Percentiles rank a stretch among this genome's conserved stretches.
Conservation (phyloP, 768 basidiomycete genomes). For the Auriscalpium microsporum region DNA sequence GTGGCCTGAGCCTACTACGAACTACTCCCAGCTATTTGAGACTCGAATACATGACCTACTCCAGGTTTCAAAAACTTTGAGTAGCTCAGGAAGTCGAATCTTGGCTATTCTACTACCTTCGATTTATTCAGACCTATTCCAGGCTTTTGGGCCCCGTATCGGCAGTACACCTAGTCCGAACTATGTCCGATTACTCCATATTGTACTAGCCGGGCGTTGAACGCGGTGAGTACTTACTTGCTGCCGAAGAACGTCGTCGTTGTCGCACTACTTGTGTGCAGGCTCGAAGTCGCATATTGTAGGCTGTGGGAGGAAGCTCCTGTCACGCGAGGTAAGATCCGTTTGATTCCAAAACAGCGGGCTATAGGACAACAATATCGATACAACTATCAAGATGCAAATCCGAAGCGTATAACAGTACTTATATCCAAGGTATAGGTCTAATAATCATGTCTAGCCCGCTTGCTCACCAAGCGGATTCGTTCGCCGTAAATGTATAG, state of each 20-base stretch:
- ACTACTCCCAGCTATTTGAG: not conserved
- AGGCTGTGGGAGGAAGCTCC: too few relatives aligned
- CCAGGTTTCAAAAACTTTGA: not conserved
- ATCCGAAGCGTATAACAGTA: too few relatives aligned
- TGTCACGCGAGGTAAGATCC: too few relatives aligned
- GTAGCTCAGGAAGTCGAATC: too few relatives aligned
- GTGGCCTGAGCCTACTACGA: not conserved
- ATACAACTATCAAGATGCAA: too few relatives aligned
- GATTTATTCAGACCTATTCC: not conserved
- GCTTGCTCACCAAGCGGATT: constrained; percentile 12
- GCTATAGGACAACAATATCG: too few relatives aligned
- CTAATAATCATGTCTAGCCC: constrained; percentile 12
- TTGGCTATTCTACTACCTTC: not conserved
- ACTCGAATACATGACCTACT: not conserved
- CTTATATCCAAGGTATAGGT: too few relatives aligned
- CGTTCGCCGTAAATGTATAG: constrained; percentile 12
- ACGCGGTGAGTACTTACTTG: not conserved
- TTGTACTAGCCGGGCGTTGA: not conserved
- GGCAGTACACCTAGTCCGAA: not conserved
- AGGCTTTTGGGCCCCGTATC: not conserved
- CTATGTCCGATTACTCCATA: not conserved
- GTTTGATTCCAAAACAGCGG: too few relatives aligned
- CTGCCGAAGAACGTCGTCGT: too few relatives aligned
- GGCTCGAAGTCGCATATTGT: too few relatives aligned
- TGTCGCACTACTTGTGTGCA: too few relatives aligned